Conservation (phyloP, 768 basidiomycete species). For the Phylloporus arenicola region DNA sequence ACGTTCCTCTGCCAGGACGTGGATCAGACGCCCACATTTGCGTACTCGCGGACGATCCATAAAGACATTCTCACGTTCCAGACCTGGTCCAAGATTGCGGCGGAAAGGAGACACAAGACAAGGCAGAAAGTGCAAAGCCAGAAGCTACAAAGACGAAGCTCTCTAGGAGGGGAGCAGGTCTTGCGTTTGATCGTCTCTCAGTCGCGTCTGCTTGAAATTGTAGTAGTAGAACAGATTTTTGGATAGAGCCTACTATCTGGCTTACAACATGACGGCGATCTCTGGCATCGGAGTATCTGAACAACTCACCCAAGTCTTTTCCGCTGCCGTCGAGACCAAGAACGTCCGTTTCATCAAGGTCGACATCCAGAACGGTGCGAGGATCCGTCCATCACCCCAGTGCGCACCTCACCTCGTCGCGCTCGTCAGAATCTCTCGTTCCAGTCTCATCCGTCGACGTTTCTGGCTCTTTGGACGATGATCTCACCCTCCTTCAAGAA, state of each 20-base stretch:
- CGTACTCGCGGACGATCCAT: constrained; percentile 50
- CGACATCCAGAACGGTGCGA: constrained; percentile 67
- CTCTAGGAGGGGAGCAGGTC: constrained; percentile 78
- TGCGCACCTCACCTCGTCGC: constrained; percentile 22
- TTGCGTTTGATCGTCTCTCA: constrained; percentile 79
- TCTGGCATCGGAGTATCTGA: constrained; percentile 66
- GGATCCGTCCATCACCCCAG: constrained; percentile 5
- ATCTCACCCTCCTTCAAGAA: constrained; percentile 53
- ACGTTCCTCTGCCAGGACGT: constrained; percentile 93
- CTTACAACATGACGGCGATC: constrained; percentile 55
- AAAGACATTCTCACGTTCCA: constrained; percentile 79
- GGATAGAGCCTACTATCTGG: too few relatives aligned
- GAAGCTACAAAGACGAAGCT: constrained; percentile 57
- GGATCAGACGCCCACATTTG: constrained; percentile 85
- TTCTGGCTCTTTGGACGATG: constrained; percentile 51
- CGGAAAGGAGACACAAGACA: constrained; percentile 38
- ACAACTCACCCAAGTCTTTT: constrained; percentile 53
- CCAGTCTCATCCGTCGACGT: constrained; percentile 47
- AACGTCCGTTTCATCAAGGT: constrained; percentile 71
- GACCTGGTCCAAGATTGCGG: constrained; percentile 35
- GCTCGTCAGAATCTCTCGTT: constrained; percentile 57
- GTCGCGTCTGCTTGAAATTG: constrained; percentile 57
- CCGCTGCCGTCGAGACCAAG: constrained; percentile 47
- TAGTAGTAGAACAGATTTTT: too few relatives aligned
- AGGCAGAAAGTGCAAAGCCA: constrained; percentile 40